phyloP scores from a whole-genome alignment of 2,329 filamentous ascomycete species.

The Colletotrichum sp. region DNA sequence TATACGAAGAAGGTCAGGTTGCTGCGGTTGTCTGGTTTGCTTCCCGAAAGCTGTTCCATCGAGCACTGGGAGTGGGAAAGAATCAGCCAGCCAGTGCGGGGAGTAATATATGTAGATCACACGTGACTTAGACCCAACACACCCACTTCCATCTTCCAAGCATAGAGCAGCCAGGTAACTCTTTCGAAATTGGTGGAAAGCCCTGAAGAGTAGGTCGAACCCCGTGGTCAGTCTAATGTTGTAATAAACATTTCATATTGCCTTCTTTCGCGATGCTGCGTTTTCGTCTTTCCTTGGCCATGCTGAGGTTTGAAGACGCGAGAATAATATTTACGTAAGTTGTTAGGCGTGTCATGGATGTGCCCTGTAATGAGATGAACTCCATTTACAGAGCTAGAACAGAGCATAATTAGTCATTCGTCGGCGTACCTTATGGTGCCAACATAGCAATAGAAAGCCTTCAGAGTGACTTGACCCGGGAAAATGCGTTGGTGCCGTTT shows the following conservation, averaged over 20 bases:
- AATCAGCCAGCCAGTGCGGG: background rate
- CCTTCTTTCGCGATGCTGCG: background rate
- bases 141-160: background rate
- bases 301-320: background rate
- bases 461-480: background rate
- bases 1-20: too few species aligned
- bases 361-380: background rate
- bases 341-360: background rate
- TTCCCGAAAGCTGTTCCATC: background rate
- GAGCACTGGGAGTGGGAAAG: background rate
- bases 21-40: background rate
- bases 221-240: background rate
- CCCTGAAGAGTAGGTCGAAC: background rate
- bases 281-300: background rate
- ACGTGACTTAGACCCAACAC: background rate
- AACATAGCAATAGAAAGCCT: background rate
- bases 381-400: background rate
- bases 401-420: background rate
- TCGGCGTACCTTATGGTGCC: background rate
- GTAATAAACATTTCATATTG: background rate
- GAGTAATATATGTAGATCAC: background rate
- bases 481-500: background rate
- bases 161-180: background rate
- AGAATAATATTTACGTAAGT: background rate
- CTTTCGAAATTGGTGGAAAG: background rate